These are phyloP conservation scores for Aspergillus cavernicola DNA, from an alignment of 495 filamentous ascomycete genomes.

Conservation along the genomic window DNA sequence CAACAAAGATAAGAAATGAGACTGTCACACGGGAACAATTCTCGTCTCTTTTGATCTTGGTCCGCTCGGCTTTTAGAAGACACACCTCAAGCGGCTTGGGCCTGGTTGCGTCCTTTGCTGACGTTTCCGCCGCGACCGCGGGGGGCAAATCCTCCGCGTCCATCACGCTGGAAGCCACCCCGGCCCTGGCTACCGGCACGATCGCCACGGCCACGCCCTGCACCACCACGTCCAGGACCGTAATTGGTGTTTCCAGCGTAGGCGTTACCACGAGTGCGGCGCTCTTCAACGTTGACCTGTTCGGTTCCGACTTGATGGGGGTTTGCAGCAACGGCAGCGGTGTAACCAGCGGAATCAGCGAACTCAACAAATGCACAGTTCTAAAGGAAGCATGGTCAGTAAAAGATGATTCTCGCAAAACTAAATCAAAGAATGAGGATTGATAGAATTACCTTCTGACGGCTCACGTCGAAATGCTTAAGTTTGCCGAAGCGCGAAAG, in stretches of 20 bases:
- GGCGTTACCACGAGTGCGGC: conserved; percentile 67
- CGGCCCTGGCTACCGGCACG: conserved; percentile 63
- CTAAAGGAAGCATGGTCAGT: conserved; percentile 39
- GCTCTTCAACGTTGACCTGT: conserved; percentile 81
- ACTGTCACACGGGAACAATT: conserved; percentile 1
- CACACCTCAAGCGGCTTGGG: conserved; percentile 42
- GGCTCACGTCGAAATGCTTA: conserved; percentile 83
- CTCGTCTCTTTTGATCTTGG: conserved; percentile 7
- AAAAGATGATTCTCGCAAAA: not conserved
- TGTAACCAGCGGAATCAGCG: conserved; percentile 69
- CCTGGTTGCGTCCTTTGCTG: conserved; percentile 47
- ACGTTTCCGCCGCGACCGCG: conserved; percentile 54
- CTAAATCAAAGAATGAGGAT: not conserved
- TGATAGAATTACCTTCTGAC: conserved; percentile 64
- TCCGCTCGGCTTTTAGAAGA: not conserved
- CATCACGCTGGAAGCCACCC: conserved; percentile 63
- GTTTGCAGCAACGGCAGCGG: conserved; percentile 77
- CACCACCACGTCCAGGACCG: conserved; percentile 53
- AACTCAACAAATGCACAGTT: conserved; percentile 98
- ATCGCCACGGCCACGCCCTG: conserved; percentile 64
- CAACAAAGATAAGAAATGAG: conserved; percentile 11
- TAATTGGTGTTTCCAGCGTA: conserved; percentile 60
- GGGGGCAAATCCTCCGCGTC: conserved; percentile 52
- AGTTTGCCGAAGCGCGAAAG: conserved; percentile 74
- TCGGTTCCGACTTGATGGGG: conserved; percentile 80